Percentiles rank a stretch among this genome's conserved stretches.
These are phyloP conservation scores for Emmonsiellopsis sp. DNA, from an alignment of 2,329 filamentous ascomycete species.

Conservation along the genomic window DNA sequence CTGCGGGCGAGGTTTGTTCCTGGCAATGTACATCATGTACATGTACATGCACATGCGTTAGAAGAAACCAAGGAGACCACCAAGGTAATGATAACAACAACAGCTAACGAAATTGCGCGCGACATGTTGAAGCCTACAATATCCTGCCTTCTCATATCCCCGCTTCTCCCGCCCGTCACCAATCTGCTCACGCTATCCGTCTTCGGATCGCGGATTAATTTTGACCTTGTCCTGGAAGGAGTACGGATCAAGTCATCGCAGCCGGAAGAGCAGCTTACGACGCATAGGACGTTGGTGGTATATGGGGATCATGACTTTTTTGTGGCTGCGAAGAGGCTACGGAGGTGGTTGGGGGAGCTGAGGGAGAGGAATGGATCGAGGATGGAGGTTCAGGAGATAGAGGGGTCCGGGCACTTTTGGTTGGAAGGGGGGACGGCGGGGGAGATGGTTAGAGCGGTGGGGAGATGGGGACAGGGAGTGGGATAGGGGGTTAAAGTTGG, in stretches of 20 bases:
- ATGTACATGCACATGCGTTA: not conserved
- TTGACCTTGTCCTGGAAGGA: constrained; percentile 19
- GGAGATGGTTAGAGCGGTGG: constrained; percentile 31
- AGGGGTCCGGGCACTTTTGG: constrained; percentile 56
- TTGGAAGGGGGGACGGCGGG: constrained; percentile 42
- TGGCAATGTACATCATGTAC: not conserved
- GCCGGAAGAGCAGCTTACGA: constrained; percentile 47
- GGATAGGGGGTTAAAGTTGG: constrained; percentile 2
- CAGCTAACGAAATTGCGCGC: constrained; percentile 8
- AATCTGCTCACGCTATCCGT: constrained; percentile 56
- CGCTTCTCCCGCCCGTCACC: constrained; percentile 47
- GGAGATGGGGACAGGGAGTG: constrained; percentile 29
- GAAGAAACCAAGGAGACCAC: not conserved
- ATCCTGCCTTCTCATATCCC: constrained; percentile 56
- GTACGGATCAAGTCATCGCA: constrained; percentile 26
- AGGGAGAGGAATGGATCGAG: constrained; percentile 32
- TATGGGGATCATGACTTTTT: constrained; percentile 72
- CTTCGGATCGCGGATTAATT: constrained; percentile 18
- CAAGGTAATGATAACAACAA: not conserved
- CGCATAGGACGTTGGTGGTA: constrained; percentile 56
- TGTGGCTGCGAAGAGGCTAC: constrained; percentile 55
- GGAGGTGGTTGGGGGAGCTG: constrained; percentile 55
- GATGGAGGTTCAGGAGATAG: constrained; percentile 43
- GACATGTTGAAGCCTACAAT: constrained; percentile 19
- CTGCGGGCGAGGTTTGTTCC: constrained; percentile 10